Evolutionary conservation across 257 asterid genomes (phyloP).

Genomic region (Penstemon newberryi): DNA sequence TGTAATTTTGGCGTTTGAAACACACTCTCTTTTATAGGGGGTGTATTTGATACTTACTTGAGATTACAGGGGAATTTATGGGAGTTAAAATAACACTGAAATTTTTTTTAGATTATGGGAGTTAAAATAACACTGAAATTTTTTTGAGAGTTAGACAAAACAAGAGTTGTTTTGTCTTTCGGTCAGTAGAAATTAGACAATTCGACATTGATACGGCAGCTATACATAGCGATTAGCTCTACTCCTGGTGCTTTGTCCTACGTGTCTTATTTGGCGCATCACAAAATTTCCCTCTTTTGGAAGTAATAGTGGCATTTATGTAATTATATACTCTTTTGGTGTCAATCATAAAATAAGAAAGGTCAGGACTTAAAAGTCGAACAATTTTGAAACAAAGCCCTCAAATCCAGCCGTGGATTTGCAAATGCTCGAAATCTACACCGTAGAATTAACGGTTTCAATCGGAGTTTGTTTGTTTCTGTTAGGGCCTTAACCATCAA

Average conservation of each 20-base stretch:
- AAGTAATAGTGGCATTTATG: constrained; percentile 27
- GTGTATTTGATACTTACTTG: no score
- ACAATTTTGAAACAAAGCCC: constrained; percentile 8
- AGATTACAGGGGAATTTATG: no score
- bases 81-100: no score
- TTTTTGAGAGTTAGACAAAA: no score
- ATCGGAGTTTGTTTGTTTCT: constrained; percentile 15
- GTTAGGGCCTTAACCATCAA: constrained; percentile 19
- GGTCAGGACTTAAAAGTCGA: constrained; percentile 17
- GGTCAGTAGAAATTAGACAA: neutral
- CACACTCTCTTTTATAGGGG: no score
- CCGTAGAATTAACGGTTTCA: no score
- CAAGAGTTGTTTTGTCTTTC: no score
- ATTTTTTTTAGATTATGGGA: no score
- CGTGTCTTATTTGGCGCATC: constrained; percentile 27
- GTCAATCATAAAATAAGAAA: neutral
- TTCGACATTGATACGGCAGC: constrained; percentile 2
- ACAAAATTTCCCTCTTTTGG: constrained; percentile 3
- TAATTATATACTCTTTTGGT: neutral
- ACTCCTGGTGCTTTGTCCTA: neutral
- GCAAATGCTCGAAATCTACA: neutral
- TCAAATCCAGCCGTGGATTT: constrained; percentile 20
- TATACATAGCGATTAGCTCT: constrained; percentile 15
- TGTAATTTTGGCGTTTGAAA: no score
- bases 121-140: no score